phyloP scores from a whole-genome alignment of 2,329 filamentous ascomycete genomes.

The Colletotrichum echinochloae region DNA sequence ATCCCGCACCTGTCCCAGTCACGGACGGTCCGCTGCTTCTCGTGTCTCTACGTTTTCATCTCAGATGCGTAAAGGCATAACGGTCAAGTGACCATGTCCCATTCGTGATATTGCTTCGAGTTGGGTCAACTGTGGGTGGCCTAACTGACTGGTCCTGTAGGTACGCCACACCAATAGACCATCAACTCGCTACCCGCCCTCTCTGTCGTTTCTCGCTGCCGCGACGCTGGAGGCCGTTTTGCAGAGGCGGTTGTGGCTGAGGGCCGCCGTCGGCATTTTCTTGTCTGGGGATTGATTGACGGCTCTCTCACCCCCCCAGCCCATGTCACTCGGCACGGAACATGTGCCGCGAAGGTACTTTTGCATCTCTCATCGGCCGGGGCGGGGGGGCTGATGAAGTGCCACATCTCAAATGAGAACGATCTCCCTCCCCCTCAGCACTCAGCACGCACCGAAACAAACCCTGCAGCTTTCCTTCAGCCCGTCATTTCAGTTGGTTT shows the following conservation, averaged over 20 bases:
- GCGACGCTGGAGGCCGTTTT: neutral
- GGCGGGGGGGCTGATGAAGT: slow-evolving; percentile 3
- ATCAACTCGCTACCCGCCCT: neutral
- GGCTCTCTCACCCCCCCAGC: neutral
- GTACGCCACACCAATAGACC: slow-evolving; percentile 7
- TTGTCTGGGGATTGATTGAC: neutral
- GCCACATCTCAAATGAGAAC: slow-evolving; percentile 29
- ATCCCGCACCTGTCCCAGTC: slow-evolving; percentile 13
- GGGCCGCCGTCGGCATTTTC: slow-evolving; percentile 6
- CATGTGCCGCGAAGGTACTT: slow-evolving; percentile 14
- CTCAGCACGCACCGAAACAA: slow-evolving; percentile 13
- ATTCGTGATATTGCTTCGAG: neutral
- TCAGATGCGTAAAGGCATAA: slow-evolving; percentile 26
- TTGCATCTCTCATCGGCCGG: neutral
- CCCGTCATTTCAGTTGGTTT: slow-evolving; percentile 15
- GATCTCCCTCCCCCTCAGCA: neutral
- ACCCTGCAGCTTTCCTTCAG: slow-evolving; percentile 21
- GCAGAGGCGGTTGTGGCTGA: slow-evolving; percentile 34
- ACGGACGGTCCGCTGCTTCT: slow-evolving; percentile 31
- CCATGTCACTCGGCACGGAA: slow-evolving; percentile 22
- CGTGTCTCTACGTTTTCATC: slow-evolving; percentile 9
- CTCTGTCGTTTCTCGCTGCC: neutral
- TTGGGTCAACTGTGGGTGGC: slow-evolving; percentile 18
- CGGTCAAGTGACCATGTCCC: slow-evolving; percentile 34
- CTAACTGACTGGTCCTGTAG: neutral